phyloP scores from a whole-genome alignment of 2,329 filamentous ascomycete genomes.

The Bipolaris cookei region DNA sequence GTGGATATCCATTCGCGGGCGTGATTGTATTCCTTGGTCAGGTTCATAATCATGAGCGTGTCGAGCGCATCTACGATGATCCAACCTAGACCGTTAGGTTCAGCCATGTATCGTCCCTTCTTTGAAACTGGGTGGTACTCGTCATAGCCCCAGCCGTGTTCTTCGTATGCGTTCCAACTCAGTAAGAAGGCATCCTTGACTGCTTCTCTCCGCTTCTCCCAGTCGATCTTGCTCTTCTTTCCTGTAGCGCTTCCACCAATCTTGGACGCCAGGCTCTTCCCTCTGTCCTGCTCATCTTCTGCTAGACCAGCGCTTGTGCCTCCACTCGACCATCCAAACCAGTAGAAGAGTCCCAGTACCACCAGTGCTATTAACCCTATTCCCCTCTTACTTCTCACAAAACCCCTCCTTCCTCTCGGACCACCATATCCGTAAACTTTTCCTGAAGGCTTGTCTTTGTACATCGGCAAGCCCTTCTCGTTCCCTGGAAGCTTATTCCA shows the following conservation, averaged over 20 bases:
- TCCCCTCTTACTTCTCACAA: constrained; percentile 66
- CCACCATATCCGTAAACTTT: constrained; percentile 66
- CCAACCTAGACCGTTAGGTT: constrained; percentile 85
- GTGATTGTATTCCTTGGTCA: constrained; percentile 81
- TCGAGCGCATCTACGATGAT: constrained; percentile 97
- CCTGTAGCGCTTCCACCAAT: constrained; percentile 35
- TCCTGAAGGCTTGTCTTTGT: constrained; percentile 88
- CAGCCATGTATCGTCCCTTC: constrained; percentile 80
- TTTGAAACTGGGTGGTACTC: constrained; percentile 86
- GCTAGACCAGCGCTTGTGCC: constrained; percentile 40
- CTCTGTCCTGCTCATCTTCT: constrained; percentile 41
- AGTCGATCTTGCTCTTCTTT: constrained; percentile 63
- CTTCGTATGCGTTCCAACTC: constrained; percentile 92
- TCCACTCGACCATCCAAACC: constrained; percentile 62
- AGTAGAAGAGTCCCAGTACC: constrained; percentile 69
- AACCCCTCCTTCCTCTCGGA: constrained; percentile 61
- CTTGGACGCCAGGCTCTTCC: constrained; percentile 39
- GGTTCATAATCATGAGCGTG: constrained; percentile 97
- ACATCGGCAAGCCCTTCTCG: constrained; percentile 79
- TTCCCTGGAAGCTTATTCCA: constrained; percentile 64
- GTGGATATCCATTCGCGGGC: constrained; percentile 88
- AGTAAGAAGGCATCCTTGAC: constrained; percentile 89
- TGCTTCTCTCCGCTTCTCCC: constrained; percentile 76
- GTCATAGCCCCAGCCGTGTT: constrained; percentile 92
- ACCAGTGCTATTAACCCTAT: constrained; percentile 60